A percentile compares a stretch with the other conserved stretches of the same genome.
phyloP scores from a whole-genome alignment of 495 filamentous ascomycete genomes.

The Aspergillus mulundensis region DNA sequence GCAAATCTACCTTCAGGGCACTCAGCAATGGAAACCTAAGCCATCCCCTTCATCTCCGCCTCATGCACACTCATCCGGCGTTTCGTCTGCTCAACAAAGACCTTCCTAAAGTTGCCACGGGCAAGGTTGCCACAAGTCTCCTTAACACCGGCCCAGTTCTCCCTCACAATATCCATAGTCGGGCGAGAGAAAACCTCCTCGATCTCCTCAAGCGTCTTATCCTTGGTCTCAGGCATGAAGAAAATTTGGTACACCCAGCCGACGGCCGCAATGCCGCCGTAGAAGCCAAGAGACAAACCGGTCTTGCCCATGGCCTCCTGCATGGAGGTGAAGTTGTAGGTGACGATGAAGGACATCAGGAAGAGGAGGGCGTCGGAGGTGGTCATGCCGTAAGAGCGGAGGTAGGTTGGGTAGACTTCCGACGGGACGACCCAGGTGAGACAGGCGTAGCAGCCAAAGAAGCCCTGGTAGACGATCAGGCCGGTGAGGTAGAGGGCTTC shows the following conservation, averaged over 20 bases:
- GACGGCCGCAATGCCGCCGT: conserved; percentile 55
- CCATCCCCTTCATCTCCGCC: background rate
- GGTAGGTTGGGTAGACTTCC: conserved; percentile 59
- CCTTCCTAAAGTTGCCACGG: background rate
- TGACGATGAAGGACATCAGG: conserved; percentile 59
- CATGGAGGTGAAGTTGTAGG: conserved; percentile 60
- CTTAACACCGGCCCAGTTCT: conserved; percentile 32
- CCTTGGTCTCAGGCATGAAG: conserved; percentile 63
- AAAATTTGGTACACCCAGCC: conserved; percentile 57
- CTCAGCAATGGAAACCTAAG: too few relatives aligned
- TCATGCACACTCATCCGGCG: background rate
- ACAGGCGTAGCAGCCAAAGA: conserved; percentile 61
- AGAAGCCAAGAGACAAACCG: conserved; percentile 56
- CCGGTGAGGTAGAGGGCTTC: conserved; percentile 54
- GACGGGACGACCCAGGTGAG: conserved; percentile 59
- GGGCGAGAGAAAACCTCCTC: conserved; percentile 54
- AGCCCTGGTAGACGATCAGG: conserved; percentile 56
- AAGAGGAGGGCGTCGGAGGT: conserved; percentile 53
- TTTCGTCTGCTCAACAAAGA: conserved; percentile 5
- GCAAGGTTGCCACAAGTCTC: background rate
- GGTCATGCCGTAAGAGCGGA: conserved; percentile 58
- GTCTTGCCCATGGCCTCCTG: conserved; percentile 53
- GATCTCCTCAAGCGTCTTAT: conserved; percentile 60
- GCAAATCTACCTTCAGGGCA: too few relatives aligned
- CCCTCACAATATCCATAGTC: conserved; percentile 49